phyloP scores from a whole-genome alignment of 495 filamentous ascomycete species.

The Wilcoxina mikolae region DNA sequence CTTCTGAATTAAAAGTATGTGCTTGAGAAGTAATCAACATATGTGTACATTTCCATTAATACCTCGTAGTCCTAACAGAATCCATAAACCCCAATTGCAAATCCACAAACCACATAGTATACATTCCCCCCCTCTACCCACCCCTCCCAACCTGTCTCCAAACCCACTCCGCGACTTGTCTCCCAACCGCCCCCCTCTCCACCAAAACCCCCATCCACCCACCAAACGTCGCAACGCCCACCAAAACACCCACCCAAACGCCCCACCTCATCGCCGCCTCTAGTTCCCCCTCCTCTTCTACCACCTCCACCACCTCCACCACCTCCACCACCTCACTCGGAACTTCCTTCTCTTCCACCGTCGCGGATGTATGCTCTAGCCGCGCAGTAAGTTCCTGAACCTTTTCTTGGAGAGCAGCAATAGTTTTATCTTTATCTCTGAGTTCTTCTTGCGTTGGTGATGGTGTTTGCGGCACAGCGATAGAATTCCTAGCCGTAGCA shows the following conservation, averaged over 20 bases:
- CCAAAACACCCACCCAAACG: background rate
- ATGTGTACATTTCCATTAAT: too few relatives aligned
- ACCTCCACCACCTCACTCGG: background rate
- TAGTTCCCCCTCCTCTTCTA: background rate
- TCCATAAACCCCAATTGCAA: too few relatives aligned
- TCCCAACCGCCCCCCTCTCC: background rate
- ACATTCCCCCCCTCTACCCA: too few relatives aligned
- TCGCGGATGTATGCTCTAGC: background rate
- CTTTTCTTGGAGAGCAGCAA: background rate
- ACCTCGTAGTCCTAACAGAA: too few relatives aligned
- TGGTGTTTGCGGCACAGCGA: too few relatives aligned
- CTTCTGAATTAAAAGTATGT: too few relatives aligned
- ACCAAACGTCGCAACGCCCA: background rate
- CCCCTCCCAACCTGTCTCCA: background rate
- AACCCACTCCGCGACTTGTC: constrained; percentile 1
- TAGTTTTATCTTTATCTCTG: background rate
- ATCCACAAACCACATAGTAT: too few relatives aligned
- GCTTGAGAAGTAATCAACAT: too few relatives aligned
- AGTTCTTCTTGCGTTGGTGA: background rate
- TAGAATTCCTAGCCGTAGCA: too few relatives aligned
- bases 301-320: background rate
- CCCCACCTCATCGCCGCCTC: background rate
- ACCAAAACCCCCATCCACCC: constrained; percentile 1
- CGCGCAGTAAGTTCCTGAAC: background rate
- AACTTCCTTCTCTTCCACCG: background rate